These are phyloP conservation scores for Cucumis cinereus DNA, from an alignment of 306 rosid genomes.

Conservation along the genomic window DNA sequence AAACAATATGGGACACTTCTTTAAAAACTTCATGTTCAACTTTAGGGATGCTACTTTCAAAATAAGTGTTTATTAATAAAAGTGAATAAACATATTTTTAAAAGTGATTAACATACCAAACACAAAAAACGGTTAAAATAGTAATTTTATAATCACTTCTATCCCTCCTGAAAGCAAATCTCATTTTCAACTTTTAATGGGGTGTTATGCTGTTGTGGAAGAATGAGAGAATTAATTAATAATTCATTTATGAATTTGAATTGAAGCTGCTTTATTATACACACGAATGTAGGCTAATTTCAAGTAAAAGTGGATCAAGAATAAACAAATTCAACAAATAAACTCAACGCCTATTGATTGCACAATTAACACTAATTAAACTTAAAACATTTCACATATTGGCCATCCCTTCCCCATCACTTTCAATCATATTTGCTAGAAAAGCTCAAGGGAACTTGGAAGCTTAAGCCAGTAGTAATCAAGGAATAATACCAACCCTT, in stretches of 20 bases:
- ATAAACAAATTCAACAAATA: background rate
- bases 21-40: too few relatives aligned
- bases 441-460: background rate
- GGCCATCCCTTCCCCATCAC: background rate
- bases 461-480: background rate
- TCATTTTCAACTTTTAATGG: too few relatives aligned
- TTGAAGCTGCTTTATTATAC: conserved; percentile 1
- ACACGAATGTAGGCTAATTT: background rate
- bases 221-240: background rate
- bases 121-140: too few relatives aligned
- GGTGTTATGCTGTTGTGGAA: too few relatives aligned
- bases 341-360: background rate
- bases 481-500: background rate
- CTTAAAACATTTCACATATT: background rate
- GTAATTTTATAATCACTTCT: too few relatives aligned
- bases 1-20: too few relatives aligned
- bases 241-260: conserved; percentile 2
- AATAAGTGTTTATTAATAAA: too few relatives aligned
- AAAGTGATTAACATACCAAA: too few relatives aligned
- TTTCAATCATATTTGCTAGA: background rate
- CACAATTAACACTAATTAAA: background rate
- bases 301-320: background rate
- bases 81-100: too few relatives aligned
- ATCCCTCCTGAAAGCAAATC: too few relatives aligned
- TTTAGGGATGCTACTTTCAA: too few relatives aligned